Percentiles rank a stretch among this genome's conserved stretches.
Conservation (phyloP, 192 early-diverging fungal genomes). For the Backusella westeae region DNA sequence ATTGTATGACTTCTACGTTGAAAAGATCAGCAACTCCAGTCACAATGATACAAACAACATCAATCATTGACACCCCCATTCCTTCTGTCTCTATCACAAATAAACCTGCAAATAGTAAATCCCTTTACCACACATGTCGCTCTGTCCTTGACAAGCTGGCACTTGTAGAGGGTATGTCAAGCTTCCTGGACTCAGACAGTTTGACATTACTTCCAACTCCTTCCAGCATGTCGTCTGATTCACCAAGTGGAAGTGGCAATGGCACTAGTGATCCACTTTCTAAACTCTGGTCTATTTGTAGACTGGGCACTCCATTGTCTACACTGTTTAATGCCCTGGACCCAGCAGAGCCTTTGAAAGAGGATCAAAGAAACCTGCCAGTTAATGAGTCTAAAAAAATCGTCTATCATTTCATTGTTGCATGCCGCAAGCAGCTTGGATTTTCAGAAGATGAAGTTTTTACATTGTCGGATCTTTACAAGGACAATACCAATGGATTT, state of each 20-base stretch:
- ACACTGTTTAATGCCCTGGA: slow-evolving; percentile 69
- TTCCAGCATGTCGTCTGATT: slow-evolving; percentile 26
- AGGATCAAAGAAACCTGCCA: slow-evolving; percentile 51
- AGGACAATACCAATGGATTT: slow-evolving; percentile 95
- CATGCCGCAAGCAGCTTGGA: slow-evolving; percentile 78
- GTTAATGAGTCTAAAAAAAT: slow-evolving; percentile 76
- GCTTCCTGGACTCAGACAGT: slow-evolving; percentile 48
- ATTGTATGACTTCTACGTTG: slow-evolving; percentile 22
- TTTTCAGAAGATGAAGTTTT: slow-evolving; percentile 78
- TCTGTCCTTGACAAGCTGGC: slow-evolving; percentile 68
- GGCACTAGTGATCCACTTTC: slow-evolving; percentile 60
- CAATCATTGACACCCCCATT: slow-evolving; percentile 26
- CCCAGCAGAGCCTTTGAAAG: slow-evolving; percentile 59
- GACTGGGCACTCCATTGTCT: slow-evolving; percentile 67
- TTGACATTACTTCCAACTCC: slow-evolving; percentile 40
- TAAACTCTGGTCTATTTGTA: slow-evolving; percentile 70
- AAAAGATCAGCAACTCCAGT: slow-evolving; percentile 31
- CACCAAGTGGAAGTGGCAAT: slow-evolving; percentile 13
- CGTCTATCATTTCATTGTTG: slow-evolving; percentile 85
- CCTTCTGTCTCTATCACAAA: slow-evolving; percentile 36
- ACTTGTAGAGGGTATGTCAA: slow-evolving; percentile 66
- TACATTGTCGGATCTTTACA: slow-evolving; percentile 83
- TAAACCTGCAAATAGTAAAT: slow-evolving; percentile 39
- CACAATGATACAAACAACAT: slow-evolving; percentile 15
- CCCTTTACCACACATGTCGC: slow-evolving; percentile 72